Percentiles rank a stretch among this genome's conserved stretches.
Conservation (phyloP, 2,329 filamentous ascomycete species). For the Colletotrichum magnum region DNA sequence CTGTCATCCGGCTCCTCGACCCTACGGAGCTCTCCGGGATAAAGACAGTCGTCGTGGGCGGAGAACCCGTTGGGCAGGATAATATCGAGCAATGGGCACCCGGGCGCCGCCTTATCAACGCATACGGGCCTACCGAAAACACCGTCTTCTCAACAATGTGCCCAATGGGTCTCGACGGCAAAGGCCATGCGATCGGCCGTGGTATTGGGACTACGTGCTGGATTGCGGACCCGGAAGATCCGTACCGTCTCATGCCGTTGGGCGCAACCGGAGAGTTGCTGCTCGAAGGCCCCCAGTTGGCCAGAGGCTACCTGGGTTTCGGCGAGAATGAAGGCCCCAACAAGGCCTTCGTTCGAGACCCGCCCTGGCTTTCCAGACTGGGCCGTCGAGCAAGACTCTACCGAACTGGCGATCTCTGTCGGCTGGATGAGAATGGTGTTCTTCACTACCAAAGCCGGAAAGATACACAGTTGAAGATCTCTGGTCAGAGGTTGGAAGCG, state of each 20-base stretch:
- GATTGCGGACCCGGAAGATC: constrained; percentile 27
- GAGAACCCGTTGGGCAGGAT: constrained; percentile 44
- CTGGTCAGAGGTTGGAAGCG: constrained; percentile 49
- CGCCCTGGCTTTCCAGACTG: constrained; percentile 19
- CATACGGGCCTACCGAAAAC: constrained; percentile 44
- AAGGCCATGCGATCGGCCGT: constrained; percentile 19
- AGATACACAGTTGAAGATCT: constrained; percentile 45
- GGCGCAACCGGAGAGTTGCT: constrained; percentile 35
- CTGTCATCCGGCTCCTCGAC: constrained; percentile 63
- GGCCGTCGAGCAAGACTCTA: constrained; percentile 29
- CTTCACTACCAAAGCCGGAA: constrained; percentile 43
- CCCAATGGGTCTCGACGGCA: background rate
- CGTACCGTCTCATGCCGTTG: constrained; percentile 18
- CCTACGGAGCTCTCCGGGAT: constrained; percentile 54
- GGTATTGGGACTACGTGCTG: constrained; percentile 26
- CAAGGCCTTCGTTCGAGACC: constrained; percentile 27
- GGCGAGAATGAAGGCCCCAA: constrained; percentile 20
- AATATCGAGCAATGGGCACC: constrained; percentile 42
- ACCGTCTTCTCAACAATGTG: constrained; percentile 41
- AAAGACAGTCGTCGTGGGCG: constrained; percentile 51
- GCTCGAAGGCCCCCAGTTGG: constrained; percentile 29
- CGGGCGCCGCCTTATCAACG: constrained; percentile 39
- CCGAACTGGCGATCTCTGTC: constrained; percentile 41
- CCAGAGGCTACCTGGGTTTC: constrained; percentile 34
- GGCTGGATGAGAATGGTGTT: constrained; percentile 23